phyloP scores from a whole-genome alignment of 2,329 filamentous ascomycete species.

The Ascochyta clinopodiicola region DNA sequence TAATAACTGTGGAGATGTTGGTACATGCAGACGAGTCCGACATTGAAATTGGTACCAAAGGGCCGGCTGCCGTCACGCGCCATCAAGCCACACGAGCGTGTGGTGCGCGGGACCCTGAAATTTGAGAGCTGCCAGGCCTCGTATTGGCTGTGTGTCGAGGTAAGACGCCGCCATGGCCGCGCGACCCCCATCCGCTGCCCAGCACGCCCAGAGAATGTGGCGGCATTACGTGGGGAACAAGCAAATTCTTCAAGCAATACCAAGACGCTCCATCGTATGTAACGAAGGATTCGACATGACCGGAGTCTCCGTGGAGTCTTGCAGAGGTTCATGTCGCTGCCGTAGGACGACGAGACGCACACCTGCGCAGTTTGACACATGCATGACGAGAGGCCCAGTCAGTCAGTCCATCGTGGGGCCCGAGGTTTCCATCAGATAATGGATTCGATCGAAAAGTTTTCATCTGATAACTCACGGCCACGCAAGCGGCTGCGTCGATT shows the following conservation, averaged over 20 bases:
- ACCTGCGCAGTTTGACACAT: background rate
- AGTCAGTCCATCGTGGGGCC: background rate
- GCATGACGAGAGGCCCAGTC: constrained; percentile 1
- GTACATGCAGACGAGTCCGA: background rate
- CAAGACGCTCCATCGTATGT: constrained; percentile 1
- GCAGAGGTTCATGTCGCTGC: background rate
- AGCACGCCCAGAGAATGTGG: constrained; percentile 9
- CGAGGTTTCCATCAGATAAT: constrained; percentile 35
- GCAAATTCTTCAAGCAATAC: constrained; percentile 16
- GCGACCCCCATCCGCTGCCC: background rate
- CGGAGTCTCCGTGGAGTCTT: background rate
- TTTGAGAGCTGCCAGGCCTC: background rate
- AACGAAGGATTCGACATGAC: background rate
- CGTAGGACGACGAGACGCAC: background rate
- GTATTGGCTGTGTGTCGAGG: constrained; percentile 12
- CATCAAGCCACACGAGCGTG: background rate
- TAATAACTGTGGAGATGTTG: constrained; percentile 8
- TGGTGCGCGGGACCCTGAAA: constrained; percentile 3
- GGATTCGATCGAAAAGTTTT: constrained; percentile 36
- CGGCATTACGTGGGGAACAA: constrained; percentile 17
- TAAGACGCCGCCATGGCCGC: background rate
- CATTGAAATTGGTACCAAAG: background rate
- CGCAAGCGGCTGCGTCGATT: constrained; percentile 17
- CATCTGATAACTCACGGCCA: constrained; percentile 32
- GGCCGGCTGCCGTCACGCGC: constrained; percentile 2